These are phyloP conservation scores for Naumovozyma castellii DNA, from an alignment of 805 yeast genomes.

Conservation along the genomic window DNA sequence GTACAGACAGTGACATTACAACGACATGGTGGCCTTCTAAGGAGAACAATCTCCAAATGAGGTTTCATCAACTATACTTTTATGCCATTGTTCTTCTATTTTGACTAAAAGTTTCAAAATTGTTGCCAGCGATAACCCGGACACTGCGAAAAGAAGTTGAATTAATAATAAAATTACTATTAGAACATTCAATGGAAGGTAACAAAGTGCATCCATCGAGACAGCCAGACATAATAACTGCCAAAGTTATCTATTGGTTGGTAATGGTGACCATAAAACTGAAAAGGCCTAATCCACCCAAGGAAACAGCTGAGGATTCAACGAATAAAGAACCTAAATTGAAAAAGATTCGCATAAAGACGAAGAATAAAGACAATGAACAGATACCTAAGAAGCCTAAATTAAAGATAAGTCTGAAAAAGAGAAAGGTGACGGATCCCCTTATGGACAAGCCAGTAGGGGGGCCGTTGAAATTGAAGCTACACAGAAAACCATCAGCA, in stretches of 20 bases:
- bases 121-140: too few species aligned
- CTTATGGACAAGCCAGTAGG: constrained; percentile 1
- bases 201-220: too few species aligned
- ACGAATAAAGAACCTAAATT: constrained; percentile 12
- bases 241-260: neutral
- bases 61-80: too few species aligned
- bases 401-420: constrained; percentile 19
- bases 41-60: too few species aligned
- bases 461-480: constrained; percentile 15
- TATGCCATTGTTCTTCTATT: too few species aligned
- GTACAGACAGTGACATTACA: constrained; percentile 9
- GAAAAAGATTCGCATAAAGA: constrained; percentile 18
- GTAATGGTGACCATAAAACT: constrained; percentile 23
- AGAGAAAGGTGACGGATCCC: constrained; percentile 2
- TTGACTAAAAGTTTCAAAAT: too few species aligned
- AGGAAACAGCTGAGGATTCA: constrained; percentile 3
- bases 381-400: constrained; percentile 10
- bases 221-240: neutral
- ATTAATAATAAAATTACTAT: too few species aligned
- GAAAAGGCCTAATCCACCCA: constrained; percentile 19
- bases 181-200: too few species aligned
- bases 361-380: constrained; percentile 9
- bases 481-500: constrained; percentile 13
- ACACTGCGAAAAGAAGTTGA: too few species aligned
- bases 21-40: too few species aligned